phyloP scores from a whole-genome alignment of 306 rosid species.

The Clitoria ternatea region DNA sequence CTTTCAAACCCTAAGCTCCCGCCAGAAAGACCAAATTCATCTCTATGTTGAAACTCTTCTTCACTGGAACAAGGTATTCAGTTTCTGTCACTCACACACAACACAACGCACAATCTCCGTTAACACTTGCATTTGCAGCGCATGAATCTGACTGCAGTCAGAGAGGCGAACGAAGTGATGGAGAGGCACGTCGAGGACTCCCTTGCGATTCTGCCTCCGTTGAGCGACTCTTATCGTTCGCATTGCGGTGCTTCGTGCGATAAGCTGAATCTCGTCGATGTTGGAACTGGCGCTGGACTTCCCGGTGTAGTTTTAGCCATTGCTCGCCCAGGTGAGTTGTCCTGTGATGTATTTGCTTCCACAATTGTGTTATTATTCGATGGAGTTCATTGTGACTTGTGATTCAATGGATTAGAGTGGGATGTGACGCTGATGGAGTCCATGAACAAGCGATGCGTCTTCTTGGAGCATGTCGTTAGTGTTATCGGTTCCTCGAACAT shows the following conservation, averaged over 20 bases:
- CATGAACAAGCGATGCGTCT: slow-evolving; percentile 75
- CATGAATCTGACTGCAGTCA: slow-evolving; percentile 83
- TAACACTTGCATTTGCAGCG: slow-evolving; percentile 39
- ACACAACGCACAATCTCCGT: neutral
- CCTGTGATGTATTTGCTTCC: neutral
- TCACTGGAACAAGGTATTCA: slow-evolving; percentile 81
- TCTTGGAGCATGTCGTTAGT: slow-evolving; percentile 71
- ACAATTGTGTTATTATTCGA: neutral
- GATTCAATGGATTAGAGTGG: slow-evolving; percentile 55
- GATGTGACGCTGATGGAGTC: slow-evolving; percentile 81
- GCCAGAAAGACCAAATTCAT: slow-evolving; percentile 63
- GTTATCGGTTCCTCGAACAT: slow-evolving; percentile 63
- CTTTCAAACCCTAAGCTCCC: slow-evolving; percentile 52
- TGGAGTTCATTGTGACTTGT: neutral
- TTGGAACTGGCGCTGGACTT: slow-evolving; percentile 92
- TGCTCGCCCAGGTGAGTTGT: slow-evolving; percentile 71
- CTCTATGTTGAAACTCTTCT: slow-evolving; percentile 81
- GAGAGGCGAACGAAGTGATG: slow-evolving; percentile 67
- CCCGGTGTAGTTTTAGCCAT: slow-evolving; percentile 86
- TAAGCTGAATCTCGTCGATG: slow-evolving; percentile 57
- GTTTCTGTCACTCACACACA: neutral
- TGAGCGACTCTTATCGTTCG: slow-evolving; percentile 42
- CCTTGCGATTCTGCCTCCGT: slow-evolving; percentile 67
- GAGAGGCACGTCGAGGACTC: slow-evolving; percentile 92
- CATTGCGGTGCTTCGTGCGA: slow-evolving; percentile 31